These are phyloP conservation scores for Termitomyces sp. DNA, from an alignment of 768 basidiomycete genomes.

Conservation along the genomic window DNA sequence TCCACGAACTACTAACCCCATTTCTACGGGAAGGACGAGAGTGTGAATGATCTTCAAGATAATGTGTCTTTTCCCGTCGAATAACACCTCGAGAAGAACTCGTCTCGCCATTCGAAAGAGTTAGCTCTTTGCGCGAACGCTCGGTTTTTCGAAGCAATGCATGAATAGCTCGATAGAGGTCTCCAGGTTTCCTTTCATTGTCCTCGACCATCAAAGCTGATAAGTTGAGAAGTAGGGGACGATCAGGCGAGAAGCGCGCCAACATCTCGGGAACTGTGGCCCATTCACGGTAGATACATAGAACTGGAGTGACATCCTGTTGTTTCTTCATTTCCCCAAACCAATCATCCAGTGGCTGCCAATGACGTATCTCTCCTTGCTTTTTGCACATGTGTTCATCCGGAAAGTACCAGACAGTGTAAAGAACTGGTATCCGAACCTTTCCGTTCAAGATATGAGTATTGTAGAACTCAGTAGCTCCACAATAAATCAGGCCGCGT, in stretches of 20 bases:
- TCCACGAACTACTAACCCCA: neutral
- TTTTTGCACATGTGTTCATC: slow-evolving; percentile 20
- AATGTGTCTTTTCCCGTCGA: neutral
- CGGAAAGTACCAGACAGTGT: slow-evolving; percentile 18
- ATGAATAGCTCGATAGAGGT: slow-evolving; percentile 2
- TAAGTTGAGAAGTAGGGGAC: slow-evolving; percentile 11
- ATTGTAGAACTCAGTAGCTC: slow-evolving; percentile 15
- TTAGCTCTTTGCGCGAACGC: slow-evolving; percentile 2
- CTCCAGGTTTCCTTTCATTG: neutral
- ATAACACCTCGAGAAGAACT: slow-evolving; percentile 1
- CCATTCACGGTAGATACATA: slow-evolving; percentile 8
- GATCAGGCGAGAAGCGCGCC: slow-evolving; percentile 13
- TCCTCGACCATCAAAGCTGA: neutral
- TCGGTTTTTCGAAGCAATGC: slow-evolving; percentile 11
- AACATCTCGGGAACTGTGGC: slow-evolving; percentile 10
- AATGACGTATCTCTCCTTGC: slow-evolving; percentile 23
- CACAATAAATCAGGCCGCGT: slow-evolving; percentile 23
- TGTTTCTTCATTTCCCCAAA: slow-evolving; percentile 22
- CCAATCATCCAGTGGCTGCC: slow-evolving; percentile 22
- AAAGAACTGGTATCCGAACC: slow-evolving; percentile 29
- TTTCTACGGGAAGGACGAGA: neutral
- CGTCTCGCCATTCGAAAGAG: neutral
- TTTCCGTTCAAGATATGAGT: slow-evolving; percentile 33
- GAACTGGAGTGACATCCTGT: slow-evolving; percentile 2
- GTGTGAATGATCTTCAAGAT: neutral